Conservation (phyloP, 495 filamentous ascomycete genomes). For the Neurospora sp. region DNA sequence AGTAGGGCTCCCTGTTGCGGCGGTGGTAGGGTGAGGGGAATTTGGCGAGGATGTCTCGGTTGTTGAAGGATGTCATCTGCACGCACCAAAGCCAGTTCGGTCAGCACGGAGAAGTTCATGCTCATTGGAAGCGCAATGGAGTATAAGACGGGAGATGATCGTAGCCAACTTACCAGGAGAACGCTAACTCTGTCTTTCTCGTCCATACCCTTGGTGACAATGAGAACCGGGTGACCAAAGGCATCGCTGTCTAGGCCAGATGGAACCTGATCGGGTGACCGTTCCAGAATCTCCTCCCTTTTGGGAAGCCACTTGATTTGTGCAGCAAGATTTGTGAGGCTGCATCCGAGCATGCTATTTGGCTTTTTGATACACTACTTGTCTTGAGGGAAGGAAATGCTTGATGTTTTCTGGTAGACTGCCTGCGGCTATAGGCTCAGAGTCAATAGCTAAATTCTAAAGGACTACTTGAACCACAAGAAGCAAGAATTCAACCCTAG, state of each 20-base stretch:
- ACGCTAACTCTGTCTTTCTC: not conserved
- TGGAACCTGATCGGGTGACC: not conserved
- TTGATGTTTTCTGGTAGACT: not conserved
- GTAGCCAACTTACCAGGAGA: not conserved
- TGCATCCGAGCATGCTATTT: not conserved
- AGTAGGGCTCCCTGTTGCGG: not conserved
- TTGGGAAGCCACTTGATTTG: not conserved
- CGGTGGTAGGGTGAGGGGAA: not conserved
- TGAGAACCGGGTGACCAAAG: not conserved
- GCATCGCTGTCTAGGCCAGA: not conserved
- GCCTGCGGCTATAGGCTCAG: not conserved
- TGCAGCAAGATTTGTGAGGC: not conserved
- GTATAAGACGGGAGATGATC: not conserved
- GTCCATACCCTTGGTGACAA: not conserved
- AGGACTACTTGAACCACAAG: not conserved
- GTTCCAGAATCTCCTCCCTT: not conserved
- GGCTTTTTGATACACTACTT: not conserved
- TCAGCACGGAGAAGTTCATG: not conserved
- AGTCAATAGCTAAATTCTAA: not conserved
- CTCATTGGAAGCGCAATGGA: not conserved
- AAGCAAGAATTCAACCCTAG: not conserved
- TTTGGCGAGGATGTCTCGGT: not conserved
- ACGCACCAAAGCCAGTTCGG: not conserved
- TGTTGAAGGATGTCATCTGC: not conserved
- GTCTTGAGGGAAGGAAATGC: not conserved